Base-by-base conservation (phyloP, 2,329 filamentous ascomycete genomes). In the Hypoxylon sp. region DNA sequence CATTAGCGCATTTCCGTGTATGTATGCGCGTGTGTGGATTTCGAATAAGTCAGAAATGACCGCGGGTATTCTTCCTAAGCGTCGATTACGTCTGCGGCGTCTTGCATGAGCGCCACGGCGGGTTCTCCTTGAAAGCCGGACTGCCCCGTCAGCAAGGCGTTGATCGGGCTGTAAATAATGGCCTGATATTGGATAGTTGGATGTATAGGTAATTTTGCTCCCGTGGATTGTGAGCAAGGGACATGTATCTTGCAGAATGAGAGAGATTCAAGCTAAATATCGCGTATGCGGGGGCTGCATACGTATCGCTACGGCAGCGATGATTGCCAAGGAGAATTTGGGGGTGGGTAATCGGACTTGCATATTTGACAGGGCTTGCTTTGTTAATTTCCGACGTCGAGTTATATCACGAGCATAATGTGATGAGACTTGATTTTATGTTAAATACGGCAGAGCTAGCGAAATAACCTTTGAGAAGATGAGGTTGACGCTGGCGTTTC, bases 251-350 rank as follows among this genome's bases (percentile, higher is more conserved):
- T 43, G 38, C 38, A 43, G 38, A 11, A 21, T 32, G 9, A 30
- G 21, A 14, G 43, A 38, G 58, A 46, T 43, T 25, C 30, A 21
- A 55, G 19, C 38, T 66, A 52, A 11, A 38, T 14, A 28, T 32
- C 32, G 55, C 34, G 32, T 43, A 43, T 50, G 56, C 38, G 59
- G 43, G 56, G 41, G 36, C 45, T 55, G 59, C 64, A 58, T 65
- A 58, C 50, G 48, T 60, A 58, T 57, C 25, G 53, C 61, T 61
- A 70, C 58, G 46, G 38, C 46, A 45, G 53, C 59, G 51, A 58
- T 53, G 43, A 49, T 48, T 41, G 57, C 57, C 56, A 61, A 63
- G 67, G 52, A 66, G 5, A 32, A 28, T 55, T 59, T 55, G 46
- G 38, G 56, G 49, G 38, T 60, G 61, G 53, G 58, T 58, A 53